Evolutionary conservation across 805 yeast genomes (phyloP).

Genomic region (Candida orba): DNA sequence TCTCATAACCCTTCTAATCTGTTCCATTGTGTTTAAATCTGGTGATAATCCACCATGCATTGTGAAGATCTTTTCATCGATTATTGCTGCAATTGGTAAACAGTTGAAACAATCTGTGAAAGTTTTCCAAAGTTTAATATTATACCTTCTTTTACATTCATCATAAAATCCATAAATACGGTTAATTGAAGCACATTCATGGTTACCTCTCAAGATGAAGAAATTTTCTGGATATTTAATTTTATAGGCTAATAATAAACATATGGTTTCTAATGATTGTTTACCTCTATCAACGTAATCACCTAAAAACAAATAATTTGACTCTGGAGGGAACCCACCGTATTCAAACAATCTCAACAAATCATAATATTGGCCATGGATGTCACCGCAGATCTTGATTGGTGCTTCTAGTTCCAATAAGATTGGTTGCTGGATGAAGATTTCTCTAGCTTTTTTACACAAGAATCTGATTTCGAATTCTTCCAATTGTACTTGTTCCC

Average conservation of each 20-base stretch:
- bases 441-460: conserved; percentile 97
- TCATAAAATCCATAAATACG: conserved; percentile 98
- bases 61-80: conserved; percentile 95
- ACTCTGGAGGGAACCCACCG: conserved; percentile 99
- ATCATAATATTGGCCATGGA: conserved; percentile 97
- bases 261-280: conserved; percentile 93
- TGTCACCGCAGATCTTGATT: conserved; percentile 92
- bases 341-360: conserved; percentile 91
- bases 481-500: conserved; percentile 88
- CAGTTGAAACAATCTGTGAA: conserved; percentile 98
- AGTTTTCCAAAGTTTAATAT: conserved; percentile 97
- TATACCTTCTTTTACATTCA: conserved; percentile 97
- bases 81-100: conserved; percentile 96
- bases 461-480: conserved; percentile 92
- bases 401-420: conserved; percentile 95
- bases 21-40: conserved; percentile 96
- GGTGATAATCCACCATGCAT: conserved; percentile 99
- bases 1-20: conserved; percentile 97
- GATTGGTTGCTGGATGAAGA: conserved; percentile 96
- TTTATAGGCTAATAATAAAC: conserved; percentile 89
- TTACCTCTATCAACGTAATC: conserved; percentile 99
- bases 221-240: conserved; percentile 98
- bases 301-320: conserved; percentile 90
- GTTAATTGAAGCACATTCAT: conserved; percentile 96
- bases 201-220: conserved; percentile 94